Percentiles rank a stretch among this genome's conserved stretches.
These are phyloP conservation scores for Pelargonium cotyledonis DNA, from an alignment of 441 rosid species.

Conservation along the genomic window DNA sequence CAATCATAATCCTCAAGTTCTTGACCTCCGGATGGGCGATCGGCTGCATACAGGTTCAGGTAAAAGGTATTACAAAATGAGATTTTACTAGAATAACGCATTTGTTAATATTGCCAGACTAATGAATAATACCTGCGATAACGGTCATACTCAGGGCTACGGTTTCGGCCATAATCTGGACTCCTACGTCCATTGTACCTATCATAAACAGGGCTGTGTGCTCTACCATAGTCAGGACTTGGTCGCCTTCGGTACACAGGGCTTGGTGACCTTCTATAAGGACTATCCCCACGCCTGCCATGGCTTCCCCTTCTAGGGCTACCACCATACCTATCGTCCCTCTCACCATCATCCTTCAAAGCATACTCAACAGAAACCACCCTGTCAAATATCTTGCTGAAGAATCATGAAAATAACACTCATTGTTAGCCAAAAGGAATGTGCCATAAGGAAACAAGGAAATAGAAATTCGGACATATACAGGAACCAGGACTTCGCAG, in stretches of 20 bases:
- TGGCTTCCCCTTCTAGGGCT: conserved; percentile 54
- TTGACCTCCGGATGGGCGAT: conserved; percentile 49
- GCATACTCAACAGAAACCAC: conserved; percentile 91
- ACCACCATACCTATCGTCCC: conserved; percentile 40
- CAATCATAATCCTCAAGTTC: conserved; percentile 27
- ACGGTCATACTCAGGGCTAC: conserved; percentile 49
- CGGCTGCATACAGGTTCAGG: conserved; percentile 33
- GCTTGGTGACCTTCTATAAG: conserved; percentile 50
- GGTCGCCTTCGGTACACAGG: conserved; percentile 52
- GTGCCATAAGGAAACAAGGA: not conserved
- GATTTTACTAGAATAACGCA: not conserved
- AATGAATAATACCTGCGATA: conserved; percentile 46
- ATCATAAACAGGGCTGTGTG: conserved; percentile 54
- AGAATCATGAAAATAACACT: conserved; percentile 3
- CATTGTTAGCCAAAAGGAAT: not conserved
- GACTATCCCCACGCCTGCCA: conserved; percentile 34
- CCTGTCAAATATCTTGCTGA: conserved; percentile 71
- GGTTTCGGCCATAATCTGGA: conserved; percentile 27
- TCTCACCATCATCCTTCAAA: conserved; percentile 67
- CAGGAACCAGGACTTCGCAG: not conserved
- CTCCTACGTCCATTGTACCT: conserved; percentile 27
- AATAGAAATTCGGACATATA: not conserved
- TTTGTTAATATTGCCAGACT: not conserved
- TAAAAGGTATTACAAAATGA: not conserved
- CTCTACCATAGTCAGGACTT: conserved; percentile 66